A percentile compares a stretch with the other conserved stretches of the same genome.
phyloP scores from a whole-genome alignment of 108 stramenopile species.

The Pseudonitzschia delicatissima region DNA sequence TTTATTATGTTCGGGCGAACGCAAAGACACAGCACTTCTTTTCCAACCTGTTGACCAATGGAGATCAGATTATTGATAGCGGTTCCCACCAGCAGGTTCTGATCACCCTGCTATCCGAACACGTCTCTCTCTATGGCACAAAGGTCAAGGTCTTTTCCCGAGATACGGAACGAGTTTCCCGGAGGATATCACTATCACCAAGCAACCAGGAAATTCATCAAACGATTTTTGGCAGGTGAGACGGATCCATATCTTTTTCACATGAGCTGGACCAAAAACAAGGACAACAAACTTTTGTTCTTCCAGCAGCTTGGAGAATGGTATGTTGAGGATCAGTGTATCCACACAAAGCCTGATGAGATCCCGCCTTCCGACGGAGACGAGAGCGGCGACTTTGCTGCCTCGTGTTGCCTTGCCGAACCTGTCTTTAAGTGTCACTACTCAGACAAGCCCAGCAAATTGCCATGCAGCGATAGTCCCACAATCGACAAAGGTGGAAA shows the following conservation, averaged over 20 bases:
- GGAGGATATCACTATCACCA: slow-evolving; percentile 43
- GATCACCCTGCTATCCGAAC: slow-evolving; percentile 68
- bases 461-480: slow-evolving; percentile 60
- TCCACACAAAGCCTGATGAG: neutral
- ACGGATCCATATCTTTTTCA: slow-evolving; percentile 21
- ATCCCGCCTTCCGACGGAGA: neutral
- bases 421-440: slow-evolving; percentile 68
- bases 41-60: slow-evolving; percentile 47
- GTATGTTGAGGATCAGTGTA: slow-evolving; percentile 57
- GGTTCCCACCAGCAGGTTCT: slow-evolving; percentile 78
- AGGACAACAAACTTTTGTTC: slow-evolving; percentile 68
- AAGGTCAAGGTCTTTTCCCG: slow-evolving; percentile 59
- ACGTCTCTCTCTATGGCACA: slow-evolving; percentile 63
- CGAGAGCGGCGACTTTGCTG: slow-evolving; percentile 7
- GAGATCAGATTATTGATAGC: slow-evolving; percentile 63
- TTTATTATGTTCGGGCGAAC: slow-evolving; percentile 87
- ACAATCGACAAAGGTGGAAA: slow-evolving; percentile 46
- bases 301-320: slow-evolving; percentile 73
- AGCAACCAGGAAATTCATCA: slow-evolving; percentile 24
- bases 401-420: slow-evolving; percentile 61
- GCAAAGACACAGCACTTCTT: slow-evolving; percentile 71
- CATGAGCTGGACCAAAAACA: slow-evolving; percentile 76
- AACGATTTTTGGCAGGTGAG: slow-evolving; percentile 25
- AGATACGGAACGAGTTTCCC: slow-evolving; percentile 40
- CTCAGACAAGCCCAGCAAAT: slow-evolving; percentile 74